A percentile compares a stretch with the other conserved stretches of the same genome.
Evolutionary conservation across 768 basidiomycete genomes (phyloP).

Genomic region (Suillus brevipes): DNA sequence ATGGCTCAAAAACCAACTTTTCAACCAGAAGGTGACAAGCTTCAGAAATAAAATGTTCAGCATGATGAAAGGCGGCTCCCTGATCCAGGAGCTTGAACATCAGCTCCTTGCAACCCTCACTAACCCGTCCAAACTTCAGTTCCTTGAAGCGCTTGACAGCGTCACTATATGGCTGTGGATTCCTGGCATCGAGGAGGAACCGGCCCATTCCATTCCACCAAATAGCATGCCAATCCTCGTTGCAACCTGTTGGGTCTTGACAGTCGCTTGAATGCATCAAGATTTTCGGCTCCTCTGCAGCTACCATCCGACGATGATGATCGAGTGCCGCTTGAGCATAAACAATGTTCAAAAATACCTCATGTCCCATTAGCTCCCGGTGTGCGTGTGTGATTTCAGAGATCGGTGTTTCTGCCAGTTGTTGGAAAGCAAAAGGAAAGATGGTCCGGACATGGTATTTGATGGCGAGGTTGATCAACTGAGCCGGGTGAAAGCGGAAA

Average conservation of each 20-base stretch:
- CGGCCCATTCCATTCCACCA: slow-evolving; percentile 18
- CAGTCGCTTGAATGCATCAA: slow-evolving; percentile 5
- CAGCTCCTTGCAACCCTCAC: neutral
- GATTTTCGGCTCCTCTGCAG: slow-evolving; percentile 10
- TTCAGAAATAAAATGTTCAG: neutral
- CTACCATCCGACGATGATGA: slow-evolving; percentile 9
- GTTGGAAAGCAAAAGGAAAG: neutral
- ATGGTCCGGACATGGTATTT: neutral
- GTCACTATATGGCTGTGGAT: neutral
- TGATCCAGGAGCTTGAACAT: neutral
- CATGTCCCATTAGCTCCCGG: slow-evolving; percentile 1
- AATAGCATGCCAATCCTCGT: slow-evolving; percentile 12
- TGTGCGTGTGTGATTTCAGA: neutral
- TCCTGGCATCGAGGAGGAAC: neutral
- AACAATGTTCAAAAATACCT: neutral
- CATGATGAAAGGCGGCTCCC: neutral
- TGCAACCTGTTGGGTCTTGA: neutral
- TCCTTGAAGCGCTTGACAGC: neutral
- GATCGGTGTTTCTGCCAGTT: slow-evolving; percentile 1
- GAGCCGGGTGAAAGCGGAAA: neutral
- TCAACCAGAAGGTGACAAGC: neutral
- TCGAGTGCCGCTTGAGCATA: slow-evolving; percentile 4
- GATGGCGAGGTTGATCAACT: slow-evolving; percentile 5
- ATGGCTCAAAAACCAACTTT: neutral
- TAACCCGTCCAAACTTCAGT: neutral